A percentile compares a stretch with the other conserved stretches of the same genome.
These are phyloP conservation scores for Galerina sulciceps DNA, from an alignment of 768 basidiomycete genomes.

Conservation along the genomic window DNA sequence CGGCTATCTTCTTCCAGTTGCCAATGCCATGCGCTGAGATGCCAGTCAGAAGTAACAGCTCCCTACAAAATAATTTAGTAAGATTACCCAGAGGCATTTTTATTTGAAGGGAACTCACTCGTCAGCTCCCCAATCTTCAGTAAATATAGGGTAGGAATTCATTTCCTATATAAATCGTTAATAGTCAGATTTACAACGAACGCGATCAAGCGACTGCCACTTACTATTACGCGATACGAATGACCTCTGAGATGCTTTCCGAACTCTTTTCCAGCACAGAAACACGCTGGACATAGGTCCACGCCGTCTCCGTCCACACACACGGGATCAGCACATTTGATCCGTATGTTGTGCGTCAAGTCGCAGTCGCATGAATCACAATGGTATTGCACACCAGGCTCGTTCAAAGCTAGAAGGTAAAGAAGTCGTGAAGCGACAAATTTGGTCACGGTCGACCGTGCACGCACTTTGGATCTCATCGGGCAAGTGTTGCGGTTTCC, in stretches of 20 bases:
- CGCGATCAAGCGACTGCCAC: constrained; percentile 21
- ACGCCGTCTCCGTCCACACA: constrained; percentile 75
- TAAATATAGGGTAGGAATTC: constrained; percentile 95
- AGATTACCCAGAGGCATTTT: neutral
- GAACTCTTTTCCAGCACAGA: constrained; percentile 91
- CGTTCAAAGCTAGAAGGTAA: constrained; percentile 61
- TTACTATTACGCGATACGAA: constrained; percentile 89
- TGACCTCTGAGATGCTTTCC: constrained; percentile 84
- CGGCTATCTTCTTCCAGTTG: constrained; percentile 96
- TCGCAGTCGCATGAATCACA: constrained; percentile 88
- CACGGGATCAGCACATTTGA: constrained; percentile 88
- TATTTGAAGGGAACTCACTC: constrained; percentile 60
- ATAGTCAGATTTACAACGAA: constrained; percentile 10
- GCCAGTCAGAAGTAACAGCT: constrained; percentile 88
- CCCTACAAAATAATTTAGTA: constrained; percentile 49
- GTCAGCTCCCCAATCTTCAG: constrained; percentile 96
- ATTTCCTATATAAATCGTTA: constrained; percentile 64
- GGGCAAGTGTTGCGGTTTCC: constrained; percentile 64
- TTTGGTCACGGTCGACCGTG: constrained; percentile 21
- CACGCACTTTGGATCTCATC: constrained; percentile 68
- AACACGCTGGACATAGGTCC: constrained; percentile 92
- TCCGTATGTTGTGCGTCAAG: constrained; percentile 94
- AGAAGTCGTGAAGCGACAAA: constrained; percentile 16
- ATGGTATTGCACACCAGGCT: constrained; percentile 81
- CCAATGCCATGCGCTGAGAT: constrained; percentile 87